Conservation (phyloP, 2,329 filamentous ascomycete genomes). For the Leptographium galeiforme region DNA sequence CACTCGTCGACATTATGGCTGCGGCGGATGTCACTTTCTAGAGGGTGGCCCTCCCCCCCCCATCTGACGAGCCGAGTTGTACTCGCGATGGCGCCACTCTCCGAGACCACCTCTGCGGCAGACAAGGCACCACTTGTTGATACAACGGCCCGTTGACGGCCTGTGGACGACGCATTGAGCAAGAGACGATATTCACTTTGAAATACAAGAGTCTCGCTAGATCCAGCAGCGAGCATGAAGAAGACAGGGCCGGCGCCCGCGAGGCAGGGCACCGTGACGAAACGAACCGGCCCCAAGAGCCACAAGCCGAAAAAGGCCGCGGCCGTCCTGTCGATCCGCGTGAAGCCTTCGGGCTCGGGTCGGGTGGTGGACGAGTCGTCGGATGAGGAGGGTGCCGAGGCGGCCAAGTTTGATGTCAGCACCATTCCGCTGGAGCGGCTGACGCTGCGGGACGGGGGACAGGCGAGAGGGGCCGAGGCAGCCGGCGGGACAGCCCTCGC, state of each 20-base stretch:
- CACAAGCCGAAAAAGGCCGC: no score
- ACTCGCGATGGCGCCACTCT: constrained; percentile 45
- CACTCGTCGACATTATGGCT: constrained; percentile 22
- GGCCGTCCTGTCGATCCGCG: constrained; percentile 18
- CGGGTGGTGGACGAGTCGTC: constrained; percentile 18
- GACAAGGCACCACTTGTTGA: no score
- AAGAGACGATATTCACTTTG: no score
- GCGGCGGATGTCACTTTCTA: constrained; percentile 33
- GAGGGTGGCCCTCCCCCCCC: constrained; percentile 32
- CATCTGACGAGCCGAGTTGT: constrained; percentile 21
- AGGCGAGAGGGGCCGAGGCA: neutral
- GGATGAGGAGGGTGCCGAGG: constrained; percentile 25
- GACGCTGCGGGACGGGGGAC: constrained; percentile 22
- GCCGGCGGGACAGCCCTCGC: no score
- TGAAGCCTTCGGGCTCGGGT: constrained; percentile 24
- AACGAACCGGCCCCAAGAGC: no score
- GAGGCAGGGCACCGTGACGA: no score
- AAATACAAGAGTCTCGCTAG: no score
- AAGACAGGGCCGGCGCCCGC: no score
- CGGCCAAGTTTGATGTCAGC: constrained; percentile 14
- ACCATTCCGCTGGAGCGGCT: constrained; percentile 27
- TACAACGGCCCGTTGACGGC: neutral
- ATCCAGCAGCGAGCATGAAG: no score
- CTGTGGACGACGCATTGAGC: no score
- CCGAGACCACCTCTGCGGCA: constrained; percentile 22